Conservation (phyloP, 495 filamentous ascomycete genomes). For the Usnea hakonensis region DNA sequence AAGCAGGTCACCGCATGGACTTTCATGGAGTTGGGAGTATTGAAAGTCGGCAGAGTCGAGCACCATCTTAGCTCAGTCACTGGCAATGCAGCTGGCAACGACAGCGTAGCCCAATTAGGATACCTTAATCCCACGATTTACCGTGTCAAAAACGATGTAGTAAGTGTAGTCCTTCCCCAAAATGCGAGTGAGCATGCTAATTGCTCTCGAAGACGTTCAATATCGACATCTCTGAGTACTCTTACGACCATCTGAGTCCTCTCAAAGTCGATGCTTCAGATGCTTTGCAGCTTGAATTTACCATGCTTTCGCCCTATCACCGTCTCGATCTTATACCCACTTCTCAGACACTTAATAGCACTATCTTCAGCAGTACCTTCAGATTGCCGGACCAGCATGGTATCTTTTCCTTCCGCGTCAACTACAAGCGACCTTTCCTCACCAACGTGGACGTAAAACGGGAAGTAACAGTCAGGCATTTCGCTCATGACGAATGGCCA, state of each 20-base stretch:
- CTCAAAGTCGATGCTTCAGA: constrained; percentile 64
- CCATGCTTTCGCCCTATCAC: constrained; percentile 97
- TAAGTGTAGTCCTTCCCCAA: constrained; percentile 43
- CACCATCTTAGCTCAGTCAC: constrained; percentile 62
- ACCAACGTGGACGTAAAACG: constrained; percentile 89
- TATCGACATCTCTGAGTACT: constrained; percentile 83
- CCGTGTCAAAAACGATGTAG: constrained; percentile 93
- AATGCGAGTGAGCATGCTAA: constrained; percentile 24
- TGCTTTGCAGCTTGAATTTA: constrained; percentile 85
- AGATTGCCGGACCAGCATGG: constrained; percentile 90
- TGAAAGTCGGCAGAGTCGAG: constrained; percentile 74
- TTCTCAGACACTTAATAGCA: constrained; percentile 53
- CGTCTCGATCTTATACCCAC: constrained; percentile 65
- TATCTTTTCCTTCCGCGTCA: constrained; percentile 93
- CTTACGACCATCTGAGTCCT: constrained; percentile 58
- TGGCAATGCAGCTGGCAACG: constrained; percentile 23
- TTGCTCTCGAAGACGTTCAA: constrained; percentile 58
- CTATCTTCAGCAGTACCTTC: constrained; percentile 69
- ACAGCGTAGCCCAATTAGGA: constrained; percentile 32
- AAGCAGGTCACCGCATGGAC: constrained; percentile 79
- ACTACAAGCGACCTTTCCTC: constrained; percentile 91
- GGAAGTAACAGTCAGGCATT: constrained; percentile 88
- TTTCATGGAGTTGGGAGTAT: constrained; percentile 86
- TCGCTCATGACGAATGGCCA: constrained; percentile 94
- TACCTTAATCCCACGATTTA: constrained; percentile 81